Evolutionary conservation across 1,139 yeast species (phyloP).

Genomic region (Insectozyma bohioensis): DNA sequence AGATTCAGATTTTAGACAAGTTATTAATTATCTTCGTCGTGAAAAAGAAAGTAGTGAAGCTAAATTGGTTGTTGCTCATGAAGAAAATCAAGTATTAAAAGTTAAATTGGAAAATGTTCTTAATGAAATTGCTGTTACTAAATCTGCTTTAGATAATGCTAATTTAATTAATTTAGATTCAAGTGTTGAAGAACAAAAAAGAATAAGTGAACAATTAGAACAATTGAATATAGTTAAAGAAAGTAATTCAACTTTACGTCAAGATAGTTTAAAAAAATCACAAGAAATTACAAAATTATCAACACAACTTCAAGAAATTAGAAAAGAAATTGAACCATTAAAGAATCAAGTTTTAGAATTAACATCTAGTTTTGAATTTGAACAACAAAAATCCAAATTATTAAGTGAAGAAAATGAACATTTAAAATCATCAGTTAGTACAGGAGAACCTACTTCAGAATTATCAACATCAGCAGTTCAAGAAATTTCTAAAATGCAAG

Average conservation of each 20-base stretch:
- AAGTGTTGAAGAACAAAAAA: slow-evolving; percentile 49
- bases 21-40: slow-evolving; percentile 64
- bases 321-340: slow-evolving; percentile 22
- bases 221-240: slow-evolving; percentile 73
- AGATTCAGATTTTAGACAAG: slow-evolving; percentile 44
- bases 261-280: slow-evolving; percentile 39
- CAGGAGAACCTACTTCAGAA: slow-evolving; percentile 5
- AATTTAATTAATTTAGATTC: slow-evolving; percentile 39
- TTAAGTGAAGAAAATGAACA: slow-evolving; percentile 42
- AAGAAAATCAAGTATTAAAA: slow-evolving; percentile 50
- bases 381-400: slow-evolving; percentile 33
- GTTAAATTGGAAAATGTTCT: slow-evolving; percentile 40
- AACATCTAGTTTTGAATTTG: slow-evolving; percentile 27
- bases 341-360: slow-evolving; percentile 22
- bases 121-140: slow-evolving; percentile 45
- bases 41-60: slow-evolving; percentile 75
- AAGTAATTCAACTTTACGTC: slow-evolving; percentile 66
- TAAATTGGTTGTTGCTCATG: slow-evolving; percentile 48
- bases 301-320: slow-evolving; percentile 18
- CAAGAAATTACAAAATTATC: slow-evolving; percentile 25
- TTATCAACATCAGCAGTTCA: slow-evolving; percentile 15
- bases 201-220: slow-evolving; percentile 58
- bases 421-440: slow-evolving; percentile 18
- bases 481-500: slow-evolving; percentile 24
- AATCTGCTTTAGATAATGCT: slow-evolving; percentile 41